Conservation (phyloP, 2,329 filamentous ascomycete genomes). For the Aspergillus hiratsukae region DNA sequence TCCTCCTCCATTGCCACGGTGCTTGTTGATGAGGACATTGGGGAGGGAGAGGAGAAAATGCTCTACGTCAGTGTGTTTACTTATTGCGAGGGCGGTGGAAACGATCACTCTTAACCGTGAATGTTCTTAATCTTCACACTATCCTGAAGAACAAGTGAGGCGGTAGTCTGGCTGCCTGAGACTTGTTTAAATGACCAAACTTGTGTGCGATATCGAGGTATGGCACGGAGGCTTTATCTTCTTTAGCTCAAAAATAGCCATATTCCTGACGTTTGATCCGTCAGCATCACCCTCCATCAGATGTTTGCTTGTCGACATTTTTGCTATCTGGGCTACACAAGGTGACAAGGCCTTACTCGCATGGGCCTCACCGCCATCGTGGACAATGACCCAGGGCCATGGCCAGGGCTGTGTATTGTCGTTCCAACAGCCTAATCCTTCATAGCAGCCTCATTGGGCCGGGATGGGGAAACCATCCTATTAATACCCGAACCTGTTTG, state of each 20-base stretch:
- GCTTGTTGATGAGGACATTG: background rate
- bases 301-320: background rate
- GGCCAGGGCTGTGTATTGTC: background rate
- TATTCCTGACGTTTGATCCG: background rate
- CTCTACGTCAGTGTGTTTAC: background rate
- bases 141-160: background rate
- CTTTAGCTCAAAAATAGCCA: background rate
- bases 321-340: background rate
- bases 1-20: constrained; percentile 6
- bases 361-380: background rate
- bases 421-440: background rate
- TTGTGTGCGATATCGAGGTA: background rate
- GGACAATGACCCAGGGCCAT: background rate
- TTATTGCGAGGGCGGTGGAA: background rate
- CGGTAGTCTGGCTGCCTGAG: background rate
- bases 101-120: background rate
- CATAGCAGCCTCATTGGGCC: background rate
- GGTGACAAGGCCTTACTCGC: background rate
- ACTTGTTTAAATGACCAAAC: background rate
- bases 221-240: background rate
- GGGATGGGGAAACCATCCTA: background rate
- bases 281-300: background rate
- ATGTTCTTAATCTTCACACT: background rate
- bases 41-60: background rate
- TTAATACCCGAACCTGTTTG: background rate